Evolutionary conservation across 495 filamentous ascomycete genomes (phyloP).

Genomic region (Tricharina praecox): DNA sequence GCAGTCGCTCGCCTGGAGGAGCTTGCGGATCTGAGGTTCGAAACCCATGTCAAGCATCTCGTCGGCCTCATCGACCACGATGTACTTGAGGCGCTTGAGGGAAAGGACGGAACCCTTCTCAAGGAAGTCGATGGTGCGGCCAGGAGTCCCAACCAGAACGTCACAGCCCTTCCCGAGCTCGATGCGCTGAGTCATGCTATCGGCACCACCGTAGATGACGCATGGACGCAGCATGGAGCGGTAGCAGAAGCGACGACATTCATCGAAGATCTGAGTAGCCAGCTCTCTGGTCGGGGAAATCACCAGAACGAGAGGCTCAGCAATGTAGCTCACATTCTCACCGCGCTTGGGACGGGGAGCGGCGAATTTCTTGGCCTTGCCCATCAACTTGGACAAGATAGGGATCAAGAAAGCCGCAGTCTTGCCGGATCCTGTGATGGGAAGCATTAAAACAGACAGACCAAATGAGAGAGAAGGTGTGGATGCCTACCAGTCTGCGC

Average conservation of each 20-base stretch:
- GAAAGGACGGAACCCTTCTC: conserved; percentile 96
- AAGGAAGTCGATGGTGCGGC: conserved; percentile 91
- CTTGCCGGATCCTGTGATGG: conserved; percentile 56
- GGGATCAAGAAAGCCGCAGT: conserved; percentile 98
- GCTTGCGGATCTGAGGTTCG: conserved; percentile 96
- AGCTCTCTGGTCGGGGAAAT: conserved; percentile 93
- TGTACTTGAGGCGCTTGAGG: conserved; percentile 79
- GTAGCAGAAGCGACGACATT: conserved; percentile 94
- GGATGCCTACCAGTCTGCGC: conserved; percentile 78
- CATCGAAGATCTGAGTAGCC: conserved; percentile 96
- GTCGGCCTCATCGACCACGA: conserved; percentile 98
- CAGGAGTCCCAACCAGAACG: conserved; percentile 89
- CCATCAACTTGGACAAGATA: conserved; percentile 88
- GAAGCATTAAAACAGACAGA: too few relatives aligned
- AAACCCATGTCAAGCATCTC: conserved; percentile 99
- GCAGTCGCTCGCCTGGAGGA: conserved; percentile 97
- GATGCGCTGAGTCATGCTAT: conserved; percentile 90
- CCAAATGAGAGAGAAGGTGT: too few relatives aligned
- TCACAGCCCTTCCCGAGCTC: conserved; percentile 96
- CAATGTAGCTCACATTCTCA: conserved; percentile 66
- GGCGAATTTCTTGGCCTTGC: conserved; percentile 62
- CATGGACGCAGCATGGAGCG: conserved; percentile 97
- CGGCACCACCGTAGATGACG: conserved; percentile 96
- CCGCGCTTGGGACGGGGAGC: conserved; percentile 43
- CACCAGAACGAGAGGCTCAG: conserved; percentile 87